Evolutionary conservation across 2,329 filamentous ascomycete genomes (phyloP), one percentile per base, ranked within the genome.

Genomic region (Aspergillus niger): DNA sequence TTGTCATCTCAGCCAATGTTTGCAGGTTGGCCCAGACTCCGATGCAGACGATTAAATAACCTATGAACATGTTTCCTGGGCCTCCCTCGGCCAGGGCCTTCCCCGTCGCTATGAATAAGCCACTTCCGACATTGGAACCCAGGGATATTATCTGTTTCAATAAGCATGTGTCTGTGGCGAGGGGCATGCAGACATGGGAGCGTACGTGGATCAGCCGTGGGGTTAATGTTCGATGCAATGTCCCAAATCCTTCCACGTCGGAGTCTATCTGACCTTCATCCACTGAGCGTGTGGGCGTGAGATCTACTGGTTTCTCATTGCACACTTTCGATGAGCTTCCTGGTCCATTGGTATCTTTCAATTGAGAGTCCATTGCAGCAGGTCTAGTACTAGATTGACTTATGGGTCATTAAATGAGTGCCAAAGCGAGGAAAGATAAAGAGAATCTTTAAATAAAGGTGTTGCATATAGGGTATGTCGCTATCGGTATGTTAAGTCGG

Each of bases 1-100:
- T 56, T 11, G 59, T 61, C 55, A 61, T 61, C 47, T 61, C 59
- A 5, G 56, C 41, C 20, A 61, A 39, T 11, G 59, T 56, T 28
- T 61, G 59, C 10, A 61, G n/a, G n/a, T 58, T 53, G 8, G 59
- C 55, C 59, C 59, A 61, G 20, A 61, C 56, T 7, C 55, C 56
- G 22, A 61, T 20, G 22, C 56, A 58, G 36, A 59, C 56, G 3
- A 51, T 28, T 15, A 55, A 39, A 11, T 61, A 61, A 3, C 43
- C 51, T 2, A 61, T 11, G 17, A 61, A 55, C 44, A 61, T 58
- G 30, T 39, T 55, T 2, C 50, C 59, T 8, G 59, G 59, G 17
- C 59, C 59, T 10, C 59, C 59, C 22, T 58, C 57, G 5, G 51
- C 56, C 2, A 61, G 30, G 1, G 55, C 56, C n/a, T 61, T 61